phyloP scores from a whole-genome alignment of 257 asterid species.

The Nicotiana otophora region DNA sequence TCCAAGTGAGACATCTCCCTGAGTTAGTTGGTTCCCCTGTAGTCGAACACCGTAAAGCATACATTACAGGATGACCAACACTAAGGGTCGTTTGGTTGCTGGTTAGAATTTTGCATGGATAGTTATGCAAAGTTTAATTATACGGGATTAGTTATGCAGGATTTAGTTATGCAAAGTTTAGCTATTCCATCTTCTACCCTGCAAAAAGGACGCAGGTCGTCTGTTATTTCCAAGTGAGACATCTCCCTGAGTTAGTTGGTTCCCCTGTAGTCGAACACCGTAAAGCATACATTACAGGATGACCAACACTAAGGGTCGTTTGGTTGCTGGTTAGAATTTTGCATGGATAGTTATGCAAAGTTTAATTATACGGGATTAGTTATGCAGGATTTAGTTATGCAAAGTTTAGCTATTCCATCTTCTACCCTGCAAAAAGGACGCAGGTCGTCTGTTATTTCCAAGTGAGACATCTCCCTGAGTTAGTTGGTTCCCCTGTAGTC shows the following conservation, averaged over 20 bases:
- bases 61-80: neutral
- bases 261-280: constrained; percentile 41
- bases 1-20: constrained; percentile 54
- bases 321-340: no score
- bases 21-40: constrained; percentile 62
- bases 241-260: constrained; percentile 58
- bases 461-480: constrained; percentile 51
- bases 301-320: neutral
- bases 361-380: no score
- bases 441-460: constrained; percentile 55
- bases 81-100: no score
- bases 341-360: no score
- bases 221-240: constrained; percentile 48
- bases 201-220: constrained; percentile 45
- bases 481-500: constrained; percentile 59
- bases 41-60: neutral
- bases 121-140: no score
- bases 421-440: constrained; percentile 28
- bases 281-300: neutral
- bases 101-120: no score
- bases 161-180: no score
- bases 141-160: no score
- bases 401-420: no score
- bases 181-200: no score
- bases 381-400: no score